Evolutionary conservation across 2,329 filamentous ascomycete species (phyloP).

Genomic region (Hirsutella minnesotensis): DNA sequence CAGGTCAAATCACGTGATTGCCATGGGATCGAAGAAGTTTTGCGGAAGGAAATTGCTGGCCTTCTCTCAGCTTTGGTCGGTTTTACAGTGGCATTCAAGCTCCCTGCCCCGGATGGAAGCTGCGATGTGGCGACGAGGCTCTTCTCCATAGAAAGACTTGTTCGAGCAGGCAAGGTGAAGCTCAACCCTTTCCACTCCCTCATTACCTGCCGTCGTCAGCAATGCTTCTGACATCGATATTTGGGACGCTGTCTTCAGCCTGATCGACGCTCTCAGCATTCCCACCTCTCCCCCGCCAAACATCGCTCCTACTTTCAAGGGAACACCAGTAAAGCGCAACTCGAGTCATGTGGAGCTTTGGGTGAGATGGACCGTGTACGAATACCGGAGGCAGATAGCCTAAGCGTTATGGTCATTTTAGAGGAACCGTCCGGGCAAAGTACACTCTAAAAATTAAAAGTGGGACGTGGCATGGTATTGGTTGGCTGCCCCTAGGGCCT

Average conservation of each 20-base stretch:
- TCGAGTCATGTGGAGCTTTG: no score
- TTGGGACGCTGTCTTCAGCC: slow-evolving; percentile 1
- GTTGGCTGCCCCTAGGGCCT: no score
- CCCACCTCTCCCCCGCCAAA: not conserved
- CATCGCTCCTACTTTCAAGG: not conserved
- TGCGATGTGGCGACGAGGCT: slow-evolving; percentile 2
- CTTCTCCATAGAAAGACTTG: not conserved
- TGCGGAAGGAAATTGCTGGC: not conserved
- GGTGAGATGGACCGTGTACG: no score
- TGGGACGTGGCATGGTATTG: no score
- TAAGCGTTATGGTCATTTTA: no score
- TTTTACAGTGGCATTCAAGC: not conserved
- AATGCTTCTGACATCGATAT: slow-evolving; percentile 1
- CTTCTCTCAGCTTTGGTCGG: not conserved
- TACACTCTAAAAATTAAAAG: no score
- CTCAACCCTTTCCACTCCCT: not conserved
- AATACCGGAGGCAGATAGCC: no score
- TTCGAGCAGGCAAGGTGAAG: not conserved
- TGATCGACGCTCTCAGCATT: not conserved
- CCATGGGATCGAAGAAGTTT: not conserved
- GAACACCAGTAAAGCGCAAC: not conserved
- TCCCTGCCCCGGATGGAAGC: not conserved
- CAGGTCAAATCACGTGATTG: not conserved
- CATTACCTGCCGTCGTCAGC: not conserved
- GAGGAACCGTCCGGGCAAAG: no score